phyloP scores from a whole-genome alignment of 2,329 filamentous ascomycete species.

The Hypoxylon sp. region DNA sequence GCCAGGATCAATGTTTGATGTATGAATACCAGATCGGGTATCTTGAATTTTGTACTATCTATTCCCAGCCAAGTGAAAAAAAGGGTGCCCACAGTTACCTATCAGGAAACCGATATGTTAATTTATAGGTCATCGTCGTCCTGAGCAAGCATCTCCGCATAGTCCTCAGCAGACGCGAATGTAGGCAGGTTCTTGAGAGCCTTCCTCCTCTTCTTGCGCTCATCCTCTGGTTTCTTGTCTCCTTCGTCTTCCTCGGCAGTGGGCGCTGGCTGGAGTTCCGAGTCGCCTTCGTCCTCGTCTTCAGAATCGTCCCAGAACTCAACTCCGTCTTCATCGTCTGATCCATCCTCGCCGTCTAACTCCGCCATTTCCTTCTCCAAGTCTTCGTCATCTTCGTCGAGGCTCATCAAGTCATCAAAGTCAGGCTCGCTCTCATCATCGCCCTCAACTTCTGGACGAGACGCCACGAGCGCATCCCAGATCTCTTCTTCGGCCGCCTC shows the following conservation, averaged over 20 bases:
- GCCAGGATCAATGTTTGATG: background rate
- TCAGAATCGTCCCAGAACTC: constrained; percentile 56
- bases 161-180: constrained; percentile 95
- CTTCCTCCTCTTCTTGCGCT: constrained; percentile 76
- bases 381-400: constrained; percentile 64
- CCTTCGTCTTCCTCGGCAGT: constrained; percentile 61
- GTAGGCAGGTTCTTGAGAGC: constrained; percentile 91
- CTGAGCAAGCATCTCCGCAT: constrained; percentile 84
- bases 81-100: background rate
- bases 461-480: constrained; percentile 90
- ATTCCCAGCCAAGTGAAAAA: constrained; percentile 13
- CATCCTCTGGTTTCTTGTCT: constrained; percentile 59
- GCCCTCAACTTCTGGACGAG: constrained; percentile 81
- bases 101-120: background rate
- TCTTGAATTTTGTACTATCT: constrained; percentile 41
- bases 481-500: constrained; percentile 83
- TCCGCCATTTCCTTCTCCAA: constrained; percentile 62
- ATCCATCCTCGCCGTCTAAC: constrained; percentile 60
- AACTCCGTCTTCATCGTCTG: constrained; percentile 57
- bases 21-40: constrained; percentile 40
- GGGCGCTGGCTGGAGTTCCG: constrained; percentile 58
- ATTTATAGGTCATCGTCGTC: constrained; percentile 65
- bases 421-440: constrained; percentile 67
- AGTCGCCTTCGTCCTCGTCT: constrained; percentile 59
- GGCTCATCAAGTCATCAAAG: constrained; percentile 59